Evolutionary conservation across 306 rosid species (phyloP).

Genomic region (Potentilla sterilis): DNA sequence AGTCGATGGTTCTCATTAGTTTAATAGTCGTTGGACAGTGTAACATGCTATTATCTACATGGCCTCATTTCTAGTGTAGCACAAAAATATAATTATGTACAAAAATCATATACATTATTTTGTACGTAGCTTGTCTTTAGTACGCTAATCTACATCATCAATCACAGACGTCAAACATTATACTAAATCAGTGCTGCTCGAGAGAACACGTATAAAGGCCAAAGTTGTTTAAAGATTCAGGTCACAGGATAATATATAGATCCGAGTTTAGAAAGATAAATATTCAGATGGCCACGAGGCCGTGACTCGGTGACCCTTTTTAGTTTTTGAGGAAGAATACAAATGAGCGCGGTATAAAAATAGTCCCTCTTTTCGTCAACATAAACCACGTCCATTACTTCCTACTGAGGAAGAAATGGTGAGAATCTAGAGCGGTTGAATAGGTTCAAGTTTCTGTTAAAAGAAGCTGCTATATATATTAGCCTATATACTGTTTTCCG

Average conservation of each 20-base stretch:
- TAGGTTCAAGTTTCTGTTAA: constrained; percentile 3
- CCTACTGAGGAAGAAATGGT: not conserved
- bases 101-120: constrained; percentile 8
- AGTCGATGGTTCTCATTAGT: constrained; percentile 16
- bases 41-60: constrained; percentile 22
- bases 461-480: not conserved
- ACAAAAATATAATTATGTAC: constrained; percentile 12
- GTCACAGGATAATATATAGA: constrained; percentile 35
- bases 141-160: constrained; percentile 3
- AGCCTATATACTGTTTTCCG: not conserved
- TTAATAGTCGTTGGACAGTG: constrained; percentile 17
- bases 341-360: not conserved
- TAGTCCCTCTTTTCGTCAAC: not conserved
- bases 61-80: constrained; percentile 11
- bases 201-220: constrained; percentile 12
- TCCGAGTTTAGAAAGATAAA: constrained; percentile 28
- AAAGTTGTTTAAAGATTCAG: constrained; percentile 9
- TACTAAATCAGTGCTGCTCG: constrained; percentile 6
- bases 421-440: constrained; percentile 18
- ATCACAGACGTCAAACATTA: constrained; percentile 7
- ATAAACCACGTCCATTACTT: not conserved
- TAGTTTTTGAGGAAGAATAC: not conserved
- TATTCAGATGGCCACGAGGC: constrained; percentile 29
- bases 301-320: not conserved
- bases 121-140: not conserved